These are phyloP conservation scores for Fusarium piperis DNA, from an alignment of 2,329 filamentous ascomycete species.

Conservation along the genomic window DNA sequence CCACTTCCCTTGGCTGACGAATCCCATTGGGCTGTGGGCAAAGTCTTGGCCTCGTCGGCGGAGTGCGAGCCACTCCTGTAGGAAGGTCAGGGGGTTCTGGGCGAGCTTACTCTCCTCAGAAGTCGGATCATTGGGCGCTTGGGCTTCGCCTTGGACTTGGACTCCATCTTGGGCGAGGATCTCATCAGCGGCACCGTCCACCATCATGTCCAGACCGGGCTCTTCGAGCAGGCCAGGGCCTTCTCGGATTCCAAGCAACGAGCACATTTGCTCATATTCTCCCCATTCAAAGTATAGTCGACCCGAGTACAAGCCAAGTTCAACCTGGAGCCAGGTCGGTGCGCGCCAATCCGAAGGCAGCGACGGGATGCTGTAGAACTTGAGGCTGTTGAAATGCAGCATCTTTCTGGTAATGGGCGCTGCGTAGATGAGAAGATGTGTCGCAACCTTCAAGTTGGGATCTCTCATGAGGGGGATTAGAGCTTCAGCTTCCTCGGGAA, in stretches of 20 bases:
- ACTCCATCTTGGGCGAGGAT: not conserved
- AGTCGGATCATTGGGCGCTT: not conserved
- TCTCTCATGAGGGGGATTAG: slow-evolving; percentile 58
- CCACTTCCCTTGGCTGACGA: slow-evolving; percentile 61
- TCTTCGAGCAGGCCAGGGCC: not conserved
- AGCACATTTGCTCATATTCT: slow-evolving; percentile 53
- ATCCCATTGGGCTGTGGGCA: slow-evolving; percentile 68
- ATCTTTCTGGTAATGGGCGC: slow-evolving; percentile 60
- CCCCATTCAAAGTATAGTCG: slow-evolving; percentile 66
- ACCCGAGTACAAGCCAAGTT: slow-evolving; percentile 69
- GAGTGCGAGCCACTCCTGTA: slow-evolving; percentile 66
- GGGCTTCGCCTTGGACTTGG: not conserved
- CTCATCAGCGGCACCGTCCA: not conserved
- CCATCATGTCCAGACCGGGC: not conserved
- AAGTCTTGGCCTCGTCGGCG: slow-evolving; percentile 66
- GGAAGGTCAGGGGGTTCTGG: slow-evolving; percentile 53
- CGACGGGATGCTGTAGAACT: slow-evolving; percentile 62
- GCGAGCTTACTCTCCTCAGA: slow-evolving; percentile 8
- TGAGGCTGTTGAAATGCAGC: slow-evolving; percentile 66
- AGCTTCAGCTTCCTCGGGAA: slow-evolving; percentile 69
- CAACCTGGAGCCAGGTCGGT: slow-evolving; percentile 63
- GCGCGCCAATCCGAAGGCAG: slow-evolving; percentile 56
- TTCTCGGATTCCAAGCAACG: slow-evolving; percentile 45
- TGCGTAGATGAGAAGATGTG: slow-evolving; percentile 62
- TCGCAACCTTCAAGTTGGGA: not conserved